phyloP scores from a whole-genome alignment of 2,329 filamentous ascomycete species.

The Cladosporium sp. region DNA sequence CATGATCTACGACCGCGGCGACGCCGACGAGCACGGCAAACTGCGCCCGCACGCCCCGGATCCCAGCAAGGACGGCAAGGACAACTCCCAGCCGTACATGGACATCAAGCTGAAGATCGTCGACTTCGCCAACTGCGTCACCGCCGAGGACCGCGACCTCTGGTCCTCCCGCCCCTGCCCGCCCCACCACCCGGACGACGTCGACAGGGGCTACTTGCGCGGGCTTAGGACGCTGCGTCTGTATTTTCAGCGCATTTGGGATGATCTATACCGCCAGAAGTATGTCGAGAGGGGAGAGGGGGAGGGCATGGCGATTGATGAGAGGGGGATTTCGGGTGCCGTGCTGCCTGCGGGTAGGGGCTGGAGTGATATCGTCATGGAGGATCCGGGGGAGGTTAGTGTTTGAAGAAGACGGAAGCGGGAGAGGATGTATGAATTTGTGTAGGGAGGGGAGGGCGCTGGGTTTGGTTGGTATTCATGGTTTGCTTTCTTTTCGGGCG shows the following conservation, averaged over 20 bases:
- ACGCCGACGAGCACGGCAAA: constrained; percentile 48
- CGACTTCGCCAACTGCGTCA: constrained; percentile 97
- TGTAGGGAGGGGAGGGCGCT: no score
- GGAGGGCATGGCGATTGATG: constrained; percentile 32
- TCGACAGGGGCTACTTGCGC: constrained; percentile 85
- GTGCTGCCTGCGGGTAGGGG: constrained; percentile 21
- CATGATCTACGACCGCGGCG: constrained; percentile 92
- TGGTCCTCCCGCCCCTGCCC: constrained; percentile 56
- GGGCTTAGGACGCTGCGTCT: constrained; percentile 72
- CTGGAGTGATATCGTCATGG: constrained; percentile 23
- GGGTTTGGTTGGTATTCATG: no score
- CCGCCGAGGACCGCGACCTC: constrained; percentile 67
- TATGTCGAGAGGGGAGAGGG: constrained; percentile 31
- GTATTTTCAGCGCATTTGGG: constrained; percentile 85
- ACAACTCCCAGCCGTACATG: constrained; percentile 29
- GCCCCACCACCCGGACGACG: constrained; percentile 71
- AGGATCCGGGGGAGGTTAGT: constrained; percentile 25
- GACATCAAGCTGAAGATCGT: constrained; percentile 91
- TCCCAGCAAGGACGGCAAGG: constrained; percentile 17
- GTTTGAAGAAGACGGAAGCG: constrained; percentile 14
- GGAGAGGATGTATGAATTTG: background rate
- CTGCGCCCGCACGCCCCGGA: constrained; percentile 13
- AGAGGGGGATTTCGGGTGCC: constrained; percentile 22
- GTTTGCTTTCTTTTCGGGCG: no score
- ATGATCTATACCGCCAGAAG: constrained; percentile 54